Evolutionary conservation across 164 flowering plant species (phyloP), one percentile per base, ranked within the genome.

Genomic region (Taxillus chinensis): DNA sequence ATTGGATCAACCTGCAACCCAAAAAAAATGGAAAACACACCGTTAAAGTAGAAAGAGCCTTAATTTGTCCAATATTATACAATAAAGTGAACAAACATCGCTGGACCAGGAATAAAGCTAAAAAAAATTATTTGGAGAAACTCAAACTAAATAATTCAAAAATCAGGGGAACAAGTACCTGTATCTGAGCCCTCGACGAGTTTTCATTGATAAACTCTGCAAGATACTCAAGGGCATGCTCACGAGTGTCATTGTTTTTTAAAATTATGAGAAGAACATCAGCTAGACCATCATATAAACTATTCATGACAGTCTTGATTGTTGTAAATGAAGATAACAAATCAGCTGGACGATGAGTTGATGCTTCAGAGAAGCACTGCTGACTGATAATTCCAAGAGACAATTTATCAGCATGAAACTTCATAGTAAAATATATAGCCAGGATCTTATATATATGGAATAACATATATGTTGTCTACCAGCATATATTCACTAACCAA

Each of bases 291-390:
- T 80, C 87, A 73, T 83, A 78, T 62, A 95, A 68, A 69, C 68
- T 80, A 72, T 86, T 89, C 96, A 87, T 86, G 37, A 89, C 80
- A 42, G 84, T 83, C 74, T 82, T 91, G 63, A 95, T 91, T 60
- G 99, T 87, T 39, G 93, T 68, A 62, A 90, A 90, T 13, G 99
- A 86, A 56, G 99, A 86, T 51, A 86, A 57, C 8, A 95, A 62
- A 76, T 95, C 99, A 62, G 90, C 87, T 45, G 86, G 92, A 13
- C 95, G 86, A 41, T 87, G 91, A 63, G 72, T 83, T 50, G 99
- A 80, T 61, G 86, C 73, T 9, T 89, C 95, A 38, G 97, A 84
- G 74, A 95, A 95, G 75, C 92, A 91, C 68, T 89, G 96, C 71
- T 84, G 88, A 46, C 99, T 92, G 82, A 56, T 61, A 48, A 48